Evolutionary conservation across 345 rosid genomes (phyloP).

Genomic region (Eucalyptus paniculata): DNA sequence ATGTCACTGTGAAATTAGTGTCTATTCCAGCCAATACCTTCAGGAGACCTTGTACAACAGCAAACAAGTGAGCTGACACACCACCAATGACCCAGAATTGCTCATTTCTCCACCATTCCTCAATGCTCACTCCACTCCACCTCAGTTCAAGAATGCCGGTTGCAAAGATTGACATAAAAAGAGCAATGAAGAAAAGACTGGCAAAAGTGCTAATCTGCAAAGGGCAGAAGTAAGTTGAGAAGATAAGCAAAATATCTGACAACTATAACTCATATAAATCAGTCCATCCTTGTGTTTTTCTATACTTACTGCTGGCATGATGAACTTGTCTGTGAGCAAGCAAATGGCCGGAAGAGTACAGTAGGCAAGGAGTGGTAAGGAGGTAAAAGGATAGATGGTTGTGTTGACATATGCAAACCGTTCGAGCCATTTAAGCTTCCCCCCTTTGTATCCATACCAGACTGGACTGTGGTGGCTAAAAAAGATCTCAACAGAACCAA

Average conservation of each 20-base stretch:
- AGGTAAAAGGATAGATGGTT: slow-evolving; percentile 91
- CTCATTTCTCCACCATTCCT: slow-evolving; percentile 99
- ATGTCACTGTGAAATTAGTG: slow-evolving; percentile 94
- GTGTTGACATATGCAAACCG: slow-evolving; percentile 89
- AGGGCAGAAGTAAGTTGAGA: not conserved
- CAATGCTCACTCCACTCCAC: slow-evolving; percentile 98
- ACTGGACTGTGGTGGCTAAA: slow-evolving; percentile 90
- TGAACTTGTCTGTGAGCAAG: slow-evolving; percentile 91
- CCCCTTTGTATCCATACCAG: slow-evolving; percentile 86
- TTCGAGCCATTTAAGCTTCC: slow-evolving; percentile 93
- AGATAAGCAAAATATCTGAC: not conserved
- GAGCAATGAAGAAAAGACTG: slow-evolving; percentile 81
- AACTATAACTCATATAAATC: not conserved
- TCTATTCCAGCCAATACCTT: slow-evolving; percentile 91
- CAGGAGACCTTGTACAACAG: slow-evolving; percentile 82
- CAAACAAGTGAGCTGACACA: slow-evolving; percentile 89
- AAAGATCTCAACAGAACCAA: slow-evolving; percentile 98
- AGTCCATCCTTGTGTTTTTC: not conserved
- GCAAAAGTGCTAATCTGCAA: slow-evolving; percentile 91
- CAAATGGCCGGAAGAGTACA: slow-evolving; percentile 88
- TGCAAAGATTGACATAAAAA: slow-evolving; percentile 72
- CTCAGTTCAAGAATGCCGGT: slow-evolving; percentile 88
- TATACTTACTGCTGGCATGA: slow-evolving; percentile 82
- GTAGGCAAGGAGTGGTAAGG: slow-evolving; percentile 89
- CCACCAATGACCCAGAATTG: slow-evolving; percentile 99